Evolutionary conservation across 2,329 filamentous ascomycete genomes (phyloP).

Genomic region (Incumbomyces delicatus): DNA sequence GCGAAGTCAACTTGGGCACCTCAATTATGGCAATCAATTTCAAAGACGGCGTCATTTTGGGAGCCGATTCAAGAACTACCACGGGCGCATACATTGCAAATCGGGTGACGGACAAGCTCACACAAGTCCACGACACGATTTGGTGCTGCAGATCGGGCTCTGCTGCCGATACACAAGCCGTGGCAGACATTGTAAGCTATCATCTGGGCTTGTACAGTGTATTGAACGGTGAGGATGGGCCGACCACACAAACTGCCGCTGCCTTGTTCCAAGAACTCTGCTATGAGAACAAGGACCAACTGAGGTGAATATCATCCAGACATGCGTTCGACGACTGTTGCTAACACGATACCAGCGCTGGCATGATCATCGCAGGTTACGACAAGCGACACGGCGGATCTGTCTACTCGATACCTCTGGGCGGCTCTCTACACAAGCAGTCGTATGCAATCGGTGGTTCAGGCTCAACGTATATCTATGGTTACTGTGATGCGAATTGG

Average conservation of each 20-base stretch:
- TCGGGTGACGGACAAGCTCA: constrained; percentile 98
- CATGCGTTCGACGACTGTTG: not conserved
- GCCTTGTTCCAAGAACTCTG: constrained; percentile 97
- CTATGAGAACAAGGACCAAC: constrained; percentile 90
- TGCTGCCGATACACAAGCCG: constrained; percentile 92
- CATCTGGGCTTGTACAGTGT: constrained; percentile 88
- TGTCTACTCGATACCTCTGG: constrained; percentile 93
- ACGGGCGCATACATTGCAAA: constrained; percentile 98
- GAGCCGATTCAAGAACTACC: constrained; percentile 93
- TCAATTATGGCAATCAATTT: constrained; percentile 99
- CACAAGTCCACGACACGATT: constrained; percentile 95
- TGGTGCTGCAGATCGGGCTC: constrained; percentile 99
- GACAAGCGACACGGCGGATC: constrained; percentile 91
- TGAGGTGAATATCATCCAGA: constrained; percentile 53
- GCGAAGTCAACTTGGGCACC: constrained; percentile 96
- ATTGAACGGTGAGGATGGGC: constrained; percentile 68
- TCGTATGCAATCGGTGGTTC: constrained; percentile 91
- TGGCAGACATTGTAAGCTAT: constrained; percentile 96
- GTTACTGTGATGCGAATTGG: constrained; percentile 96
- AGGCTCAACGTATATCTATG: constrained; percentile 98
- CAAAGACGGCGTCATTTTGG: constrained; percentile 93
- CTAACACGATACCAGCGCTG: constrained; percentile 53
- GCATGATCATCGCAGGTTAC: constrained; percentile 97
- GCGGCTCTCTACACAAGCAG: constrained; percentile 95
- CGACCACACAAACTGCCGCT: constrained; percentile 89